Evolutionary conservation across 108 stramenopile genomes (phyloP), one percentile per base, ranked within the genome.

Genomic region (Skeletonema grethae): DNA sequence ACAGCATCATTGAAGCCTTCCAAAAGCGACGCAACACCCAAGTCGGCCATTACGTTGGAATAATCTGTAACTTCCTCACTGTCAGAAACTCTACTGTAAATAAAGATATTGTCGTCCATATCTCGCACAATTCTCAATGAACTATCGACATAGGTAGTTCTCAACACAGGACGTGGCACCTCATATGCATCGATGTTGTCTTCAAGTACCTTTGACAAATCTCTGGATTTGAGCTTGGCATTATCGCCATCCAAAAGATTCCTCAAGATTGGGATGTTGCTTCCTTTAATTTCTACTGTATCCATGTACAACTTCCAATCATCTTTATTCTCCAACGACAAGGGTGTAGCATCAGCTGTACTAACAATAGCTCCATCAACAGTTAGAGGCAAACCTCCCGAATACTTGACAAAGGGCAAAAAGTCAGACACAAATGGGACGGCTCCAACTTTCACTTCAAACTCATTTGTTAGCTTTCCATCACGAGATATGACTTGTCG

Each of bases 291-390:
- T 74, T 93, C 81, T 9, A 93, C 94, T 7, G 87, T 89, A 65
- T 89, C 88, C 88, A 92, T 88, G 50, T 79, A 77, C 8, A 88
- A 38, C 48, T 89, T 75, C 87, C 83, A 88, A 34, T 75, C 86
- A 11, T 39, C 72, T n/a, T 61, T 71, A 15, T 63, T 65, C 2
- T 45, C 58, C 12, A 70, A 84, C 5, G 11, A 12, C 18, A 31
- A 1, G 7, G 78, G 67, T 7, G 67, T 77, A 30, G 82, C 86
- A 82, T 90, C 89, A 22, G 91, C 91, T 16, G 83, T 80, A 66
- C 87, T 87, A 7, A 90, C 90, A 75, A 95, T 90, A n/a, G 90
- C 86, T 8, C 94, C 92, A 29, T 92, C 88, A 36, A 95, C 82
- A 4, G 88, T 86, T 5, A 88, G 50, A 5, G 94, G 94, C 65